These are phyloP conservation scores for Penicillium malachiteum DNA, from an alignment of 495 filamentous ascomycete genomes.

Conservation along the genomic window DNA sequence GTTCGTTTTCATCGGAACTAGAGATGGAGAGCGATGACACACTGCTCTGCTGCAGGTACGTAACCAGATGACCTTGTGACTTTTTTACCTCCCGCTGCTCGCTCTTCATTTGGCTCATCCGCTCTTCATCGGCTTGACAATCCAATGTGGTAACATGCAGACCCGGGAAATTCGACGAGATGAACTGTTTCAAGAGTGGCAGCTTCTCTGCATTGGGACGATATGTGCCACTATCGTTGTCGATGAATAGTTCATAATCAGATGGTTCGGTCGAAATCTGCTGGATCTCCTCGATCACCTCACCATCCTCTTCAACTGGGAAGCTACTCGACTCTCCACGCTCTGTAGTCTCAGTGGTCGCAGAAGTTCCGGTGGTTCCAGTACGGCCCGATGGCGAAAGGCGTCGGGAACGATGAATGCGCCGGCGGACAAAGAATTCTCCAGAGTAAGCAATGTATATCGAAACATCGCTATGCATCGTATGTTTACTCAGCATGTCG, in stretches of 20 bases:
- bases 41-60: slow-evolving; percentile 64
- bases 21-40: slow-evolving; percentile 57
- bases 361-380: neutral
- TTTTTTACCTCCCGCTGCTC: slow-evolving; percentile 63
- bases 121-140: slow-evolving; percentile 62
- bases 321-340: neutral
- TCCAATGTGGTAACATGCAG: slow-evolving; percentile 68
- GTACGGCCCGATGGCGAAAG: slow-evolving; percentile 10
- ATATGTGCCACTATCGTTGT: slow-evolving; percentile 94
- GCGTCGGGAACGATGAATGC: slow-evolving; percentile 43
- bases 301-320: slow-evolving; percentile 42
- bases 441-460: slow-evolving; percentile 88
- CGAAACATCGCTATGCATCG: slow-evolving; percentile 88
- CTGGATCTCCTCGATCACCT: slow-evolving; percentile 38
- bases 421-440: slow-evolving; percentile 84
- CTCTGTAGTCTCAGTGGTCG: too few species aligned
- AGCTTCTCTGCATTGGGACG: slow-evolving; percentile 75
- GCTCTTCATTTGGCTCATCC: slow-evolving; percentile 60
- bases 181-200: slow-evolving; percentile 64
- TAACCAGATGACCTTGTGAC: slow-evolving; percentile 57
- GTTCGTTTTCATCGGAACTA: slow-evolving; percentile 71
- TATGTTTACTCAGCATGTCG: slow-evolving; percentile 88
- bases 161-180: slow-evolving; percentile 70
- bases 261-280: slow-evolving; percentile 54
- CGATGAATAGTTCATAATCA: slow-evolving; percentile 84